These are phyloP conservation scores for Pythium dissotocum DNA, from an alignment of 352 stramenopile species.

Conservation along the genomic window DNA sequence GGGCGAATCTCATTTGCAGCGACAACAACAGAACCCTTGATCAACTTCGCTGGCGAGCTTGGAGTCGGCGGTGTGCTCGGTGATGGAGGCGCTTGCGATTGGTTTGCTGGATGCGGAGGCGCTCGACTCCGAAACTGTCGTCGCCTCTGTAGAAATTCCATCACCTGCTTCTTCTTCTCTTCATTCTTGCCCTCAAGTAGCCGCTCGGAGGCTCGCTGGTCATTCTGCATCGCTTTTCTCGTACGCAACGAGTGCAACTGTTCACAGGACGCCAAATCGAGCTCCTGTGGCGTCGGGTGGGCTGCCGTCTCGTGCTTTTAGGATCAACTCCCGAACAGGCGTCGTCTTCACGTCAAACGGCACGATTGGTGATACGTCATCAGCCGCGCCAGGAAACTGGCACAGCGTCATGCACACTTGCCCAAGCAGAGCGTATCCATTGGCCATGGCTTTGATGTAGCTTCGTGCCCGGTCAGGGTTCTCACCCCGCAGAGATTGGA, in stretches of 20 bases:
- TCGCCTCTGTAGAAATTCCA: constrained; percentile 41
- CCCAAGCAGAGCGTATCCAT: constrained; percentile 43
- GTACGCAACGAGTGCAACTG: neutral
- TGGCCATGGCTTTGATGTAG: constrained; percentile 54
- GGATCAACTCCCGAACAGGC: constrained; percentile 46
- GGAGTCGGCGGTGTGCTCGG: neutral
- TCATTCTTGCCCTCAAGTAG: constrained; percentile 30
- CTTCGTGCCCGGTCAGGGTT: constrained; percentile 55
- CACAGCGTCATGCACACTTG: constrained; percentile 39
- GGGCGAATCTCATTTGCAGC: no score
- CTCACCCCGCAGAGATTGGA: constrained; percentile 58
- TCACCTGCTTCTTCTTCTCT: constrained; percentile 49
- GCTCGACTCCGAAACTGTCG: constrained; percentile 34
- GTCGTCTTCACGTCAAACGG: constrained; percentile 43
- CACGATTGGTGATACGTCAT: constrained; percentile 31
- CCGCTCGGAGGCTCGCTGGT: constrained; percentile 23
- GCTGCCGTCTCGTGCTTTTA: constrained; percentile 25
- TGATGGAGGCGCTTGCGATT: neutral
- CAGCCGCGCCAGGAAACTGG: constrained; percentile 41
- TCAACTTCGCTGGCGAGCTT: neutral
- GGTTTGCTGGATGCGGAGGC: constrained; percentile 17
- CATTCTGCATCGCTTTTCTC: constrained; percentile 45
- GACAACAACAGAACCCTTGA: neutral
- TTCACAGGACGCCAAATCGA: constrained; percentile 25
- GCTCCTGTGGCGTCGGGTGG: constrained; percentile 32